Evolutionary conservation across 164 flowering plant genomes (phyloP), one percentile per base, ranked within the genome.

Genomic region (Litsea cubeba): DNA sequence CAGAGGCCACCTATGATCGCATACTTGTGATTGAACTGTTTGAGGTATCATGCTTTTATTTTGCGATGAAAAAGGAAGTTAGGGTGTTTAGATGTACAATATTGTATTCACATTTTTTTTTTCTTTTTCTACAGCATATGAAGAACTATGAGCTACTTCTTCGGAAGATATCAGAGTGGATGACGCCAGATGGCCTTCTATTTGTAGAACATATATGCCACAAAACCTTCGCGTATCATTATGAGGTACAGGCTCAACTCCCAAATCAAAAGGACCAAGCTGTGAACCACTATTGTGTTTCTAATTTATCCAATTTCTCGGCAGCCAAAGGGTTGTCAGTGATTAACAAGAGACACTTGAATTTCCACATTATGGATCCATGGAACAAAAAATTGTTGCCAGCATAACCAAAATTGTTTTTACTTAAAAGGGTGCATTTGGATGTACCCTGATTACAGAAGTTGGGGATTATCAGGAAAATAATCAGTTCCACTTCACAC

Each of bases 131-230:
- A 25, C 51, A 76, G 78, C 78, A 76, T 69, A 76, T 71, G 78
- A 71, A 76, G 22, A 76, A 76, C 74, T 71, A 71, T 18, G 24
- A 22, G 22, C 57, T 71, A 23, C 69, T 76, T 51, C 57, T 76
- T 46, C 46, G 22, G 22, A 72, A 62, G 71, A 25, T 76, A 49
- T 72, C 75, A 8, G 25, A 46, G 1, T 76, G 79, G 79, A 46
- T 72, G 72, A 68, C 65, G 2, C 12, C 68, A 18, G 68, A 68
- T 10, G 67, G 79, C 3, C 51, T 76, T 60, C 69, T 76, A 1
- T 72, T 76, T 60, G 66, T 76, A 20, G 79, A 76, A 20, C 79
- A 76, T 30, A 15, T 68, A 28, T 60, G 79, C 75, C 71, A 76
- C 69, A 72, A 62, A 72, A 40, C 75, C 20, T 68, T 76, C 6